A percentile compares a stretch with the other conserved stretches of the same genome.
Evolutionary conservation across 306 rosid genomes (phyloP).

Genomic region (Rosa chinensis): DNA sequence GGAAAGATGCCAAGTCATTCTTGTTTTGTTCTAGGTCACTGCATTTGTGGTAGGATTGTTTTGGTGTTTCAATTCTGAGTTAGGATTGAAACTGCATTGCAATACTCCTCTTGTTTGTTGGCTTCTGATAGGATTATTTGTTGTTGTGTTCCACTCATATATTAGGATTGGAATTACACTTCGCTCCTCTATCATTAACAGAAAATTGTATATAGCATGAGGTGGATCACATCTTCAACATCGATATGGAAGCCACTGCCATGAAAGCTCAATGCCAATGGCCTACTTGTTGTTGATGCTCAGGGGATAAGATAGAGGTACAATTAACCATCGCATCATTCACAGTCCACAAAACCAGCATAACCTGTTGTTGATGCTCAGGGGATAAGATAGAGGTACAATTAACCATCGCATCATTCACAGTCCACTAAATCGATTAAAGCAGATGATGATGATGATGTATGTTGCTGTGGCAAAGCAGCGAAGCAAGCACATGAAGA

Average conservation of each 20-base stretch:
- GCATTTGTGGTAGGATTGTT: no score
- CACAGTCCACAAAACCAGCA: not conserved
- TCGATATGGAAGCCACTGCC: not conserved
- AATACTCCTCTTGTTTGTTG: no score
- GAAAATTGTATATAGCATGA: no score
- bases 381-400: not conserved
- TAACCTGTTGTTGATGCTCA: not conserved
- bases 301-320: not conserved
- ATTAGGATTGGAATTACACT: no score
- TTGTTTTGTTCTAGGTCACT: no score
- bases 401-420: not conserved
- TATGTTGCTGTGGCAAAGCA: not conserved
- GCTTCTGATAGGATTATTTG: no score
- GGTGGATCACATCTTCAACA: no score
- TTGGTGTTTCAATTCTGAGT: no score
- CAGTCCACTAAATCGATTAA: not conserved
- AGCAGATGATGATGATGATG: not conserved
- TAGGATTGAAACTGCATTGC: no score
- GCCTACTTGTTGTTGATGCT: not conserved
- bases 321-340: not conserved
- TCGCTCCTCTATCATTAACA: no score
- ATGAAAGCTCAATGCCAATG: not conserved
- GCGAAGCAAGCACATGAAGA: not conserved
- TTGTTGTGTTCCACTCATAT: no score
- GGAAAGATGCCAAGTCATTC: no score